Evolutionary conservation across 768 basidiomycete species (phyloP).

Genomic region (Kwoniella botswanensis): DNA sequence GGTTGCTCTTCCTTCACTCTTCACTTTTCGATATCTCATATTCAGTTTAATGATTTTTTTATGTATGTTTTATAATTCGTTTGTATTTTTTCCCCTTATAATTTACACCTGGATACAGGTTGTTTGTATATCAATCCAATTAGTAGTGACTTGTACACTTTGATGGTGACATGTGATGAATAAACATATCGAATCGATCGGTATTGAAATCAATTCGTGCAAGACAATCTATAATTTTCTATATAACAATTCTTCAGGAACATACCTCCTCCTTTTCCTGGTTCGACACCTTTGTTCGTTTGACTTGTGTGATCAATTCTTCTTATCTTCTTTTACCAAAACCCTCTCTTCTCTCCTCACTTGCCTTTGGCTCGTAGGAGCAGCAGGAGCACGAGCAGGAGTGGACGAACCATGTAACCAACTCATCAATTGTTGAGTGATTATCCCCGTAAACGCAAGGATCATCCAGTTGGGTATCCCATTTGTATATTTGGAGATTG

Average conservation of each 20-base stretch:
- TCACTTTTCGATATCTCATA: not conserved
- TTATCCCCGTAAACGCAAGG: conserved; percentile 9
- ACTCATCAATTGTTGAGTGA: conserved; percentile 13
- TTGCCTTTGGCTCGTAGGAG: not conserved
- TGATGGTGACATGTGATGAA: not conserved
- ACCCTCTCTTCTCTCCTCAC: not conserved
- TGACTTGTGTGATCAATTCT: not conserved
- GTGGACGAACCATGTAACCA: conserved; percentile 18
- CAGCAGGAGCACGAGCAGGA: not conserved
- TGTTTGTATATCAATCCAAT: not conserved
- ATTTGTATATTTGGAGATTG: not conserved
- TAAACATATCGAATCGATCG: not conserved
- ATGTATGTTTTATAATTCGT: no score
- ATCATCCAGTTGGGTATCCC: conserved; percentile 29
- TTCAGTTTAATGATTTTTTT: not conserved
- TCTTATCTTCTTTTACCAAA: not conserved
- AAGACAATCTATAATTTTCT: no score
- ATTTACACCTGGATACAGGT: not conserved
- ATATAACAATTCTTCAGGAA: no score
- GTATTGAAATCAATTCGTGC: not conserved
- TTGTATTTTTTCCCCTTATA: not conserved
- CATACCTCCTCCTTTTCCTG: no score
- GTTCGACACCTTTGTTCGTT: no score
- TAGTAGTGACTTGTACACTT: not conserved
- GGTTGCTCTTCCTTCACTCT: not conserved